Conservation (phyloP, 495 filamentous ascomycete genomes). For the Bacidia gigantensis region DNA sequence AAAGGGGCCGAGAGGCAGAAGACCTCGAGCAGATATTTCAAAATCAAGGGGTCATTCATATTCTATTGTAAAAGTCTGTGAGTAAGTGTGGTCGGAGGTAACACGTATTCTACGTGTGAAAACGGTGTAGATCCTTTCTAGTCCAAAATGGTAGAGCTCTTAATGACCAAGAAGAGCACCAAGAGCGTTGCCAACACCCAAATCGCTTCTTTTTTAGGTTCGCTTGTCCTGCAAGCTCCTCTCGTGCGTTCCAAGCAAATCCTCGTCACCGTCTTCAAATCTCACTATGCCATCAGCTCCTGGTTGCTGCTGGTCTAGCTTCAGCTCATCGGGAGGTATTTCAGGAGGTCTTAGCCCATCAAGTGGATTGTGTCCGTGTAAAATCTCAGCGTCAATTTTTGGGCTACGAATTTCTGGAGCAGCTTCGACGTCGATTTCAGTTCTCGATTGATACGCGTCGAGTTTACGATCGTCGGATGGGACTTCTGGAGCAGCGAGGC, state of each 20-base stretch:
- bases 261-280: slow-evolving; percentile 13
- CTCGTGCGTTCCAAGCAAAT: slow-evolving; percentile 14
- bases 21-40: too few relatives aligned
- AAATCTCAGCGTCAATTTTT: slow-evolving; percentile 7
- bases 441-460: not conserved
- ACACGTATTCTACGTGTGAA: too few relatives aligned
- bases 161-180: too few relatives aligned
- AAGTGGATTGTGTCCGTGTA: slow-evolving; percentile 7
- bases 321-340: not conserved
- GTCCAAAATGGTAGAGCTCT: too few relatives aligned
- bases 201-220: not conserved
- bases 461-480: slow-evolving; percentile 1
- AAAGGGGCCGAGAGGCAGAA: too few relatives aligned
- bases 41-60: too few relatives aligned
- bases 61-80: too few relatives aligned
- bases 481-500: slow-evolving; percentile 8
- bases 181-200: not conserved
- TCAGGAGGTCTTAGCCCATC: slow-evolving; percentile 5
- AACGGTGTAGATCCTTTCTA: too few relatives aligned
- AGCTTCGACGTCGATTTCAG: slow-evolving; percentile 5
- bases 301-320: not conserved
- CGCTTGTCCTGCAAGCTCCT: not conserved
- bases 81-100: too few relatives aligned
- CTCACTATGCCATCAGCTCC: not conserved
- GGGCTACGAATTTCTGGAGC: slow-evolving; percentile 4